A percentile compares a stretch with the other conserved stretches of the same genome.
Evolutionary conservation across 192 early-diverging fungal genomes (phyloP).

Genomic region (Gonapodya prolifera): DNA sequence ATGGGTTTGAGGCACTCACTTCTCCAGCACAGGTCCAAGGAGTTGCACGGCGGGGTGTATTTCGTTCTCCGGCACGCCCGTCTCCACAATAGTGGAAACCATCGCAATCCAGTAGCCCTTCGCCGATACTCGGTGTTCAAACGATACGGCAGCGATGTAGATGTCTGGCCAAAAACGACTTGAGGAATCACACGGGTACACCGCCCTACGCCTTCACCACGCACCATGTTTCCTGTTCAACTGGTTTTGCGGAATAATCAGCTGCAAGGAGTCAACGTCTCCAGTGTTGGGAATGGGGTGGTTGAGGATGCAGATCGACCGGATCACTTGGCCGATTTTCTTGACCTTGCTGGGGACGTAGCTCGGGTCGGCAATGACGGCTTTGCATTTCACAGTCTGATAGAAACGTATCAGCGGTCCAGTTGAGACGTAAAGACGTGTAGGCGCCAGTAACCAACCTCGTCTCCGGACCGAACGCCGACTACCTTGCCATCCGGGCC

Average conservation of each 20-base stretch:
- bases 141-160: slow-evolving; percentile 84
- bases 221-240: slow-evolving; percentile 69
- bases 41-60: slow-evolving; percentile 76
- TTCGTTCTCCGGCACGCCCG: slow-evolving; percentile 78
- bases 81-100: slow-evolving; percentile 94
- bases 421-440: slow-evolving; percentile 11
- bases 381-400: slow-evolving; percentile 60
- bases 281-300: slow-evolving; percentile 83
- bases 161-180: slow-evolving; percentile 46
- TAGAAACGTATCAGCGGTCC: background rate
- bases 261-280: slow-evolving; percentile 78
- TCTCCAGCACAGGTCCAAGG: slow-evolving; percentile 80
- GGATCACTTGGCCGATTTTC: slow-evolving; percentile 74
- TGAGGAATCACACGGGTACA: background rate
- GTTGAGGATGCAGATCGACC: slow-evolving; percentile 89
- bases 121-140: slow-evolving; percentile 83
- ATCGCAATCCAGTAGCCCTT: slow-evolving; percentile 85
- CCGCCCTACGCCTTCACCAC: no score
- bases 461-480: slow-evolving; percentile 81
- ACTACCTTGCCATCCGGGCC: slow-evolving; percentile 68
- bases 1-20: slow-evolving; percentile 25
- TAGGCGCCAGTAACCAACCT: slow-evolving; percentile 28
- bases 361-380: slow-evolving; percentile 93
- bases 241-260: slow-evolving; percentile 98
- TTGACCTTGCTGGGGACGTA: slow-evolving; percentile 76